Evolutionary conservation across 108 stramenopile genomes (phyloP).

Genomic region (Licmophora abbreviata): DNA sequence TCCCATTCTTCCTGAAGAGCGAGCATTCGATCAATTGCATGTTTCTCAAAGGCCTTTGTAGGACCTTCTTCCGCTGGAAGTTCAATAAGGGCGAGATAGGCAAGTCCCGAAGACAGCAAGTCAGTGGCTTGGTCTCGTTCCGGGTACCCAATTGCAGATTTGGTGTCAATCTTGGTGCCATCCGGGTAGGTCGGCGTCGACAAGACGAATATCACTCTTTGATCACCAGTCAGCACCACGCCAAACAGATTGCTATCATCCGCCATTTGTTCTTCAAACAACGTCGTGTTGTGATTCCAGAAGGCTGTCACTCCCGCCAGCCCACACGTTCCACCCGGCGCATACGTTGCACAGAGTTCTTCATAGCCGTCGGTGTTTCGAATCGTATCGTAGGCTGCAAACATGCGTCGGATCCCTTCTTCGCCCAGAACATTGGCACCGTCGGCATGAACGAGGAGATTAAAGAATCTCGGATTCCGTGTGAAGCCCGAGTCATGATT

Average conservation of each 20-base stretch:
- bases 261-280: constrained; percentile 2
- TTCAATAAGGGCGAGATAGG: constrained; percentile 5
- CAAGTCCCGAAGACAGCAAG: not conserved
- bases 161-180: constrained; percentile 4
- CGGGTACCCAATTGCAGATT: constrained; percentile 2
- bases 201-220: not conserved
- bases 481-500: constrained; percentile 6
- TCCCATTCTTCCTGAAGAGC: not conserved
- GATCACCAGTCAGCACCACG: not conserved
- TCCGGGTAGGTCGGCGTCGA: constrained; percentile 4
- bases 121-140: constrained; percentile 2
- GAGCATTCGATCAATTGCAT: not conserved
- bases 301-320: constrained; percentile 4
- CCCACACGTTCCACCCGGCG: not conserved
- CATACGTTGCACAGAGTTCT: constrained; percentile 2
- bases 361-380: constrained; percentile 8
- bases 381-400: constrained; percentile 6
- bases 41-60: constrained; percentile 5
- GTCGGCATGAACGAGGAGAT: constrained; percentile 10
- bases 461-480: not conserved
- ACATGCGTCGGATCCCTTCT: constrained; percentile 7
- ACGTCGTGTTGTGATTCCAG: constrained; percentile 5
- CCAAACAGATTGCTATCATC: not conserved
- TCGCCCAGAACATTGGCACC: constrained; percentile 9
- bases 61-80: constrained; percentile 4